Conservation (phyloP, 768 basidiomycete genomes). For the Tubosaeta brunneosetosa region DNA sequence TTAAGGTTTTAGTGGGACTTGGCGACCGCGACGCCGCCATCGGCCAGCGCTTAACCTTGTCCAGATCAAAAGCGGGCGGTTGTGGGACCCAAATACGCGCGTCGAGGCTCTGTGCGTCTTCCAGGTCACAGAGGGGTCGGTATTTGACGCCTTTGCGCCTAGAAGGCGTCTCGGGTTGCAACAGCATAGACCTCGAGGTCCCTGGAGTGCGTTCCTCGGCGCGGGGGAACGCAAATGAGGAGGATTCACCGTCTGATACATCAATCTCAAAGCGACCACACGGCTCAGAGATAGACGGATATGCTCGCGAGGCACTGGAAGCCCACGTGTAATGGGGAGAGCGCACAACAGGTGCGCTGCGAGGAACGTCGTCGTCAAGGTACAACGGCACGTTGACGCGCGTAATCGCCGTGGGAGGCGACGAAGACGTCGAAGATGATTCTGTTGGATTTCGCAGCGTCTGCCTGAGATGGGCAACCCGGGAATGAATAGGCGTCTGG, state of each 20-base stretch:
- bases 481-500: constrained; percentile 5
- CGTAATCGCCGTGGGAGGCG: constrained; percentile 26
- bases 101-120: constrained; percentile 12
- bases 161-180: constrained; percentile 3
- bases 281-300: constrained; percentile 3
- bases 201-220: constrained; percentile 11
- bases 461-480: constrained; percentile 7
- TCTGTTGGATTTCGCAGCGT: constrained; percentile 8
- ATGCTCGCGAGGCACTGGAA: constrained; percentile 17
- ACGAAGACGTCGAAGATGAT: constrained; percentile 12
- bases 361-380: constrained; percentile 10
- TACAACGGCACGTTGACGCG: constrained; percentile 15
- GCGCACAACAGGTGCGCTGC: constrained; percentile 1
- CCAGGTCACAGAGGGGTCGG: constrained; percentile 16
- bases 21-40: constrained; percentile 16
- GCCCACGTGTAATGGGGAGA: constrained; percentile 17
- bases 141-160: constrained; percentile 19
- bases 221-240: constrained; percentile 1
- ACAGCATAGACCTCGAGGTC: constrained; percentile 3
- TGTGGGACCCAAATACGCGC: constrained; percentile 27
- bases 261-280: constrained; percentile 1
- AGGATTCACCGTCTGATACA: constrained; percentile 6
- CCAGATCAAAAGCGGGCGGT: constrained; percentile 23
- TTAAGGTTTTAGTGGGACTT: constrained; percentile 23
- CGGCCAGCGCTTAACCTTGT: constrained; percentile 23